A percentile compares a stretch with the other conserved stretches of the same genome.
These are phyloP conservation scores for Candida nitratophila DNA, from an alignment of 805 yeast genomes.

Conservation along the genomic window DNA sequence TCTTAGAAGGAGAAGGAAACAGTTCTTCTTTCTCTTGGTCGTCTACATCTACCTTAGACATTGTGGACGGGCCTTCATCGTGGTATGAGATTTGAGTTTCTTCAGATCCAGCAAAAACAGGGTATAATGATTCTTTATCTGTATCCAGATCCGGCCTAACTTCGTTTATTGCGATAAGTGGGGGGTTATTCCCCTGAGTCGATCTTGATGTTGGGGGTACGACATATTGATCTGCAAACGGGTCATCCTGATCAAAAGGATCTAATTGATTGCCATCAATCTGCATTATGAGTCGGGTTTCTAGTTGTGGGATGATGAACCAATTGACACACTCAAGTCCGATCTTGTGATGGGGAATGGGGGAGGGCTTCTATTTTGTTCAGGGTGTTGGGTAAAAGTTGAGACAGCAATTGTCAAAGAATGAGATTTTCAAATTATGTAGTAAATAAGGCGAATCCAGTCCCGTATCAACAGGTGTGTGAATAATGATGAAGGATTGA, in stretches of 20 bases:
- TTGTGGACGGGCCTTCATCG: not conserved
- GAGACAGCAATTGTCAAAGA: too few species aligned
- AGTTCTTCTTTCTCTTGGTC: not conserved
- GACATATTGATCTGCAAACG: not conserved
- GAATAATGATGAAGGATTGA: too few species aligned
- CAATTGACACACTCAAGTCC: too few species aligned
- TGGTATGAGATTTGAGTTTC: not conserved
- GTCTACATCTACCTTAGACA: too few species aligned
- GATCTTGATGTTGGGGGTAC: not conserved
- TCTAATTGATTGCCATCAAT: not conserved
- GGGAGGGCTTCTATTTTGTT: too few species aligned
- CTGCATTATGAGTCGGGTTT: too few species aligned
- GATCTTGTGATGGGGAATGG: too few species aligned
- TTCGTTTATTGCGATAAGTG: not conserved
- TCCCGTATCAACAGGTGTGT: too few species aligned
- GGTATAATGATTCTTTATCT: not conserved
- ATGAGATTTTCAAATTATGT: too few species aligned
- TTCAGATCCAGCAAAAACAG: not conserved
- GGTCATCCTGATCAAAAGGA: not conserved
- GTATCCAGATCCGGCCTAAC: not conserved
- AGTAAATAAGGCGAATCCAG: too few species aligned
- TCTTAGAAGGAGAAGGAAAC: not conserved
- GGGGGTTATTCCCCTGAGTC: not conserved
- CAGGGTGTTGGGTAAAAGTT: too few species aligned
- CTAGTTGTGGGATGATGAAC: too few species aligned